Evolutionary conservation across 768 basidiomycete genomes (phyloP), one percentile per base, ranked within the genome.

Genomic region (Auricularia cornea): DNA sequence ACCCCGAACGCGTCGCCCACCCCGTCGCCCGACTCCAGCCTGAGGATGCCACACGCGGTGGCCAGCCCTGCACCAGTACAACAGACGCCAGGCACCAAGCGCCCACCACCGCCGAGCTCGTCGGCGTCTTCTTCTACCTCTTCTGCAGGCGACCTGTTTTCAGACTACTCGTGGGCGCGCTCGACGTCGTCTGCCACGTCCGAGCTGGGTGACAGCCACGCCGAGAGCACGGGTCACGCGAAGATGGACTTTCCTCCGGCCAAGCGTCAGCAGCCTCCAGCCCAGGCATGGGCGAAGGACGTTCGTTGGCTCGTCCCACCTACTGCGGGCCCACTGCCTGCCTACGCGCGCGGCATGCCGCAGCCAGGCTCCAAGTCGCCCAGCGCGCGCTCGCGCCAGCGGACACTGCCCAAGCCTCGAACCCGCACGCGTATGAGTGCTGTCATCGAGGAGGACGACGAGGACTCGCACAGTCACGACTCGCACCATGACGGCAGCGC

Each of bases 251-350:
- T 62, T 26, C 26, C 62, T 30, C n/a, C 35, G 32, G 10, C 28
- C 18, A 62, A 35, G 26, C 60, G 57, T 52, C 38, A 28, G 62
- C 57, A 41, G 51, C 40, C 31, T 33, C 68, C 30, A 18, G 6
- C 41, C 23, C 60, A 29, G 20, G 83, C 87, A 66, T 89, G 86
- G 88, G 81, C 84, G 14, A 82, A 80, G 65, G 87, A 89, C 59
- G 82, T 87, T 20, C 80, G 84, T 35, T 88, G 84, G 84, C 82
- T 90, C 32, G 80, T 75, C 32, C 70, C 76, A 60, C 70, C 81
- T 41, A 70, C 73, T 28, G 32, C 67, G 14, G 30, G 28, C 28
- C 35, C 40, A 48, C 16, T 54, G 20, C 38, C 38, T 60, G 61
- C 38, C 31, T 59, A 57, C 28, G 26, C 54, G 8, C 54, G 54